Base-by-base conservation (phyloP, 257 asterid genomes). In the Echium plantagineum region DNA sequence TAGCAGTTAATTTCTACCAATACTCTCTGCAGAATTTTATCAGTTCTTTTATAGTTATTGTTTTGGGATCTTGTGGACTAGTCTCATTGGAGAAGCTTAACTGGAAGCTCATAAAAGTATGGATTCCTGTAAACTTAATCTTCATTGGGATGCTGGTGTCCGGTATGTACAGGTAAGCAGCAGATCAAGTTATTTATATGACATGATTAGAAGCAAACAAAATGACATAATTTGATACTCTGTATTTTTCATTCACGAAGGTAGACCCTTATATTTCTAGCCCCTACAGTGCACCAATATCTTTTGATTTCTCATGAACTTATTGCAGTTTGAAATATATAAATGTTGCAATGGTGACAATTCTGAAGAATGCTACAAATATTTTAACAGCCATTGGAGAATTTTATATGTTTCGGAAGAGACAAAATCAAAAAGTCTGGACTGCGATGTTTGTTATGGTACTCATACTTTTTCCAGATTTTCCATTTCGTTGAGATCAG, bases 271-370 rank as follows among this genome's bases (percentile, higher is more conserved):
- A 49, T 2, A 55, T 47, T 54, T 66, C 42, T 0, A 38, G 15
- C 16, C 48, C 49, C 31, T 42, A n/a, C 58, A 18, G 38, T 31
- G 38, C 9, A 31, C 38, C 26, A 24, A 6, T 63, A 59, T 31
- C 71, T 8, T 52, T 57, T 57, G 65, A 55, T 58, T 60, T 35
- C 71, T 66, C 57, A 66, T 69, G 69, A 59, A 62, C 59, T 38
- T 60, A 63, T 24, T 78, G 60, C 84, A 78, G 84, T 67, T 58
- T 78, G 78, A 78, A 75, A 65, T 55, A 72, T 78, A 75, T 72
- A 72, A 78, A 78, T 75, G 69, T 78, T 69, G 81, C 84, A 55
- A 78, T 78, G 84, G 84, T 78, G 78, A 78, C 84, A 19, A 69
- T 78, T 69, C 72, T 78, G 78, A 78, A 78, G 84, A 78, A 78